A percentile compares a stretch with the other conserved stretches of the same genome.
Conservation (phyloP, 1,284 basidiomycete species). For the Xanthoconium separans region DNA sequence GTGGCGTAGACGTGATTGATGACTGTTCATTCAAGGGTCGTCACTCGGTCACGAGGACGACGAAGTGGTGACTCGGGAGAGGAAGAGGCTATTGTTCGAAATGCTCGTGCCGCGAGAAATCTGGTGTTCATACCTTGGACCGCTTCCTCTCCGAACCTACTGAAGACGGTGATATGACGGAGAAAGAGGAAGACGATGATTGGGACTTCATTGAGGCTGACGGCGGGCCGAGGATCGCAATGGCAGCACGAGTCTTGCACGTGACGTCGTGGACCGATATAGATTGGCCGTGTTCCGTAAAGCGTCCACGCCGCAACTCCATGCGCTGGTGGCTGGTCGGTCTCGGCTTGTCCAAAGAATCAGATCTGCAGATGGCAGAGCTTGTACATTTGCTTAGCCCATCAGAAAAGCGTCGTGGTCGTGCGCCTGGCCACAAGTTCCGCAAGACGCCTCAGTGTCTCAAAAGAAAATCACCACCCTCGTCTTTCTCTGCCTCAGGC, state of each 20-base stretch:
- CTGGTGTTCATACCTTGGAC: slow-evolving; percentile 74
- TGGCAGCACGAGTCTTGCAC: slow-evolving; percentile 72
- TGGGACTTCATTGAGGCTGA: slow-evolving; percentile 86
- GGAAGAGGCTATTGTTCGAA: slow-evolving; percentile 32
- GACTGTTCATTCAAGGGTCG: slow-evolving; percentile 87
- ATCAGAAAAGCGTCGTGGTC: slow-evolving; percentile 61
- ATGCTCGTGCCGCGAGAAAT: slow-evolving; percentile 62
- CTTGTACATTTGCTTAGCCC: slow-evolving; percentile 43
- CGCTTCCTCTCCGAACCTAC: slow-evolving; percentile 60
- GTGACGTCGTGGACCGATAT: slow-evolving; percentile 81
- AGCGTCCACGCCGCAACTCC: slow-evolving; percentile 59
- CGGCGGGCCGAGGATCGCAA: slow-evolving; percentile 77
- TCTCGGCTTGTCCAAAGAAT: slow-evolving; percentile 60
- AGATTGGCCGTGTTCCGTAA: slow-evolving; percentile 80
- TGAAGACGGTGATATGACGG: slow-evolving; percentile 51
- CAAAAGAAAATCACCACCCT: slow-evolving; percentile 62
- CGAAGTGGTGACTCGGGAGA: slow-evolving; percentile 42
- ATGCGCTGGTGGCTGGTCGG: slow-evolving; percentile 42
- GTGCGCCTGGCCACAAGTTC: slow-evolving; percentile 66
- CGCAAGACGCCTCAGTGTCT: slow-evolving; percentile 71
- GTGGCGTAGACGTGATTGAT: slow-evolving; percentile 71
- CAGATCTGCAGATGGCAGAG: slow-evolving; percentile 39
- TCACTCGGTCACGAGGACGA: slow-evolving; percentile 69
- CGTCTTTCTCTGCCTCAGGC: slow-evolving; percentile 56
- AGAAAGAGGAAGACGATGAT: slow-evolving; percentile 73